These are phyloP conservation scores for Lyophyllum semitale DNA, from an alignment of 768 basidiomycete species.

Conservation along the genomic window DNA sequence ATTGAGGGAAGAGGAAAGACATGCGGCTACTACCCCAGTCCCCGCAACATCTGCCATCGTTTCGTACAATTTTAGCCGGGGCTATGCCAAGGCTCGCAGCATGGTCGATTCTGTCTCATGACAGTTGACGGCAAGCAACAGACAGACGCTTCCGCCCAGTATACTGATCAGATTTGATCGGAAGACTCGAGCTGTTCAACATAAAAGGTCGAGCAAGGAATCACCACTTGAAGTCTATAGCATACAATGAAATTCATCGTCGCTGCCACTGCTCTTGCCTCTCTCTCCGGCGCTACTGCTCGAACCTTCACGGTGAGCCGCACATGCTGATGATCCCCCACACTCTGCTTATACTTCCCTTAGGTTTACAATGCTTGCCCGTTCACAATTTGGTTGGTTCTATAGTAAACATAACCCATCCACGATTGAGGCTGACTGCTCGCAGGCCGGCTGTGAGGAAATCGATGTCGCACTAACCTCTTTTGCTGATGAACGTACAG, in stretches of 20 bases:
- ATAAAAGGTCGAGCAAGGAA: slow-evolving; percentile 3
- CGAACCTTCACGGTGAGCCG: slow-evolving; percentile 55
- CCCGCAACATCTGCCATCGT: background rate
- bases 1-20: background rate
- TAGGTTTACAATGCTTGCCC: slow-evolving; percentile 62
- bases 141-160: background rate
- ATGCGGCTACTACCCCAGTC: background rate
- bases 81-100: too few species aligned
- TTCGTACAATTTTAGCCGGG: too few species aligned
- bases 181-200: background rate
- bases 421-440: background rate
- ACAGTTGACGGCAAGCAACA: background rate
- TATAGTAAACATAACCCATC: background rate
- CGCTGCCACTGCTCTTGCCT: slow-evolving; percentile 15
- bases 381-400: slow-evolving; percentile 65
- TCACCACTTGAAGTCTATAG: background rate
- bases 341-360: background rate
- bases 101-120: background rate
- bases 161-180: background rate
- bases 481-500: slow-evolving; percentile 25
- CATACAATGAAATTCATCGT: slow-evolving; percentile 30
- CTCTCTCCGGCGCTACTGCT: slow-evolving; percentile 35
- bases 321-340: background rate
- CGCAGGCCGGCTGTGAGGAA: slow-evolving; percentile 38
- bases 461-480: background rate